These are phyloP conservation scores for Ophiostoma himal-ulmi DNA, from an alignment of 2,329 filamentous ascomycete genomes.

Conservation along the genomic window DNA sequence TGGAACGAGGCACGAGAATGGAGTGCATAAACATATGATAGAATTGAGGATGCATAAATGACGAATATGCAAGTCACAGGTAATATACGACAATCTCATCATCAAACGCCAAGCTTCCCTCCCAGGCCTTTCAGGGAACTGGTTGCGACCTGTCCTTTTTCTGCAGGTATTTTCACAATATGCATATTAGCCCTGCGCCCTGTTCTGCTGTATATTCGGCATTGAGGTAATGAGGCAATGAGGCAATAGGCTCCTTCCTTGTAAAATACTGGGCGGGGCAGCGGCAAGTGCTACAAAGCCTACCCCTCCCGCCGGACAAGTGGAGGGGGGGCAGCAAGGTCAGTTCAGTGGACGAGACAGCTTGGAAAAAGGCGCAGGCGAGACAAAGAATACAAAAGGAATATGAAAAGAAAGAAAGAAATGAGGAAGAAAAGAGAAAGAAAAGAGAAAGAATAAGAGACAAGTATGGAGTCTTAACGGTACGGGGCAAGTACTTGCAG, in stretches of 20 bases:
- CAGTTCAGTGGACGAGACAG: neutral
- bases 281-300: slow-evolving; percentile 1
- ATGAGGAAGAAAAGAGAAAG: neutral
- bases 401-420: neutral
- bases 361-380: slow-evolving; percentile 4
- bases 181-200: neutral
- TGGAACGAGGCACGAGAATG: neutral
- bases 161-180: neutral
- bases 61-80: neutral
- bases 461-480: neutral
- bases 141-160: neutral
- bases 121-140: neutral
- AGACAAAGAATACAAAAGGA: neutral
- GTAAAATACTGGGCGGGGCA: neutral
- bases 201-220: neutral
- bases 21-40: neutral
- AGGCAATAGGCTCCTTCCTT: neutral
- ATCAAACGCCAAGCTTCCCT: slow-evolving; percentile 1
- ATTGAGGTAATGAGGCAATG: neutral
- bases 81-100: neutral
- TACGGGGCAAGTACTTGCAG: neutral
- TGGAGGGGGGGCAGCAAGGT: neutral
- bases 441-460: neutral
- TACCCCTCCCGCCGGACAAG: slow-evolving; percentile 10
- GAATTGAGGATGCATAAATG: neutral